These are phyloP conservation scores for Magnolia sinica DNA, from an alignment of 164 flowering plant genomes.

Conservation along the genomic window DNA sequence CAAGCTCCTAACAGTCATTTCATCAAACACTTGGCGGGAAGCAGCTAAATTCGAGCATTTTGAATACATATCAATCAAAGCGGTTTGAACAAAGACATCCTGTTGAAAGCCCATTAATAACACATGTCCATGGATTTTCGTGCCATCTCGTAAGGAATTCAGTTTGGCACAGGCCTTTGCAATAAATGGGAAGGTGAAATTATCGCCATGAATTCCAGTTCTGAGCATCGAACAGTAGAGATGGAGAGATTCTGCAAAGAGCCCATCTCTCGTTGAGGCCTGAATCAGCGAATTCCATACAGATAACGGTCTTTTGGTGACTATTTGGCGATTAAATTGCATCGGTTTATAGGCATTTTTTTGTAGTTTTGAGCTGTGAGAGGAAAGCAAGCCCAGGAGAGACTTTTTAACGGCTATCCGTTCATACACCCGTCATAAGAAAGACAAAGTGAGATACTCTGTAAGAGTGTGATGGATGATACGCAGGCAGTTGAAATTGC, in stretches of 20 bases:
- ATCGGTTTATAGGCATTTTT: conserved; percentile 10
- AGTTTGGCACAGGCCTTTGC: conserved; percentile 32
- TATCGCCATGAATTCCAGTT: conserved; percentile 27
- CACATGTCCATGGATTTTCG: conserved; percentile 27
- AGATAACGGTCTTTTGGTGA: conserved; percentile 16
- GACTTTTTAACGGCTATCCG: not conserved
- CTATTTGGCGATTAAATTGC: conserved; percentile 6
- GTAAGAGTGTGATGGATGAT: no score
- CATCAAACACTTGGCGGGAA: conserved; percentile 34
- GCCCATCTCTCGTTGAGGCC: conserved; percentile 20
- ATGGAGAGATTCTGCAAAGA: conserved; percentile 20
- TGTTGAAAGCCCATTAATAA: conserved; percentile 25
- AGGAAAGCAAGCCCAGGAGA: not conserved
- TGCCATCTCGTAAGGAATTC: conserved; percentile 14
- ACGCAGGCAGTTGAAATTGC: no score
- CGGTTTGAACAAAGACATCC: conserved; percentile 32
- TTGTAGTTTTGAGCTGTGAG: not conserved
- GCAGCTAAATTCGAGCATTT: conserved; percentile 17
- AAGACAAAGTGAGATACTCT: no score
- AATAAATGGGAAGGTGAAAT: conserved; percentile 32
- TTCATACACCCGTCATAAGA: no score
- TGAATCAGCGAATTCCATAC: conserved; percentile 37
- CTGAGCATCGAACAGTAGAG: conserved; percentile 28
- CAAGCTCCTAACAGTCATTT: conserved; percentile 28
- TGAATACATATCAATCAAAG: conserved; percentile 30